A percentile compares a stretch with the other conserved stretches of the same genome.
phyloP scores from a whole-genome alignment of 2,329 filamentous ascomycete species.

The Parafenestella ontariensis region DNA sequence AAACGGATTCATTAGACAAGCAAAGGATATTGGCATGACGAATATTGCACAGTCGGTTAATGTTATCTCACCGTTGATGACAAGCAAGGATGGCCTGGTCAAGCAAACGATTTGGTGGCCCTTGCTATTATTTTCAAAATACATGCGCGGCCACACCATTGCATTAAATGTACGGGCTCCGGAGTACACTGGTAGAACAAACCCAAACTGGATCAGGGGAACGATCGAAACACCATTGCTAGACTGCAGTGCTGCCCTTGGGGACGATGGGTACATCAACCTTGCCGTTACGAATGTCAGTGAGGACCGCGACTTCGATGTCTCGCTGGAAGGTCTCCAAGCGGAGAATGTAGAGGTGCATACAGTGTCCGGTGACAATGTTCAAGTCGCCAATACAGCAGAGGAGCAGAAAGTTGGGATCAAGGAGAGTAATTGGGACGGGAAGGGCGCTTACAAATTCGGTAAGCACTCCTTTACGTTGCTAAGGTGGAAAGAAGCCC shows the following conservation, averaged over 20 bases:
- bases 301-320: constrained; percentile 66
- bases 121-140: constrained; percentile 70
- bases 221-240: constrained; percentile 74
- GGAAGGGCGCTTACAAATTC: constrained; percentile 68
- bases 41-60: constrained; percentile 81
- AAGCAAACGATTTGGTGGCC: constrained; percentile 82
- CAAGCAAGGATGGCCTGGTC: constrained; percentile 66
- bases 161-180: constrained; percentile 69
- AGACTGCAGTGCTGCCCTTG: constrained; percentile 69
- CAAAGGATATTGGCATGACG: constrained; percentile 75
- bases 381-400: constrained; percentile 68
- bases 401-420: constrained; percentile 69
- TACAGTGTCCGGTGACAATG: constrained; percentile 65
- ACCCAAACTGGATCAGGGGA: constrained; percentile 69
- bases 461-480: constrained; percentile 74
- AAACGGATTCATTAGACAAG: constrained; percentile 78
- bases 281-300: constrained; percentile 76
- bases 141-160: constrained; percentile 76
- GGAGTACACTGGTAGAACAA: constrained; percentile 71
- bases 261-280: constrained; percentile 66
- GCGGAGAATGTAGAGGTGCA: constrained; percentile 63
- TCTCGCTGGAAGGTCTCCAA: constrained; percentile 64
- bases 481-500: constrained; percentile 60
- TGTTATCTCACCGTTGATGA: constrained; percentile 80
- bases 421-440: constrained; percentile 68